Conservation (phyloP, 495 filamentous ascomycete species). For the Tuber magnatum region DNA sequence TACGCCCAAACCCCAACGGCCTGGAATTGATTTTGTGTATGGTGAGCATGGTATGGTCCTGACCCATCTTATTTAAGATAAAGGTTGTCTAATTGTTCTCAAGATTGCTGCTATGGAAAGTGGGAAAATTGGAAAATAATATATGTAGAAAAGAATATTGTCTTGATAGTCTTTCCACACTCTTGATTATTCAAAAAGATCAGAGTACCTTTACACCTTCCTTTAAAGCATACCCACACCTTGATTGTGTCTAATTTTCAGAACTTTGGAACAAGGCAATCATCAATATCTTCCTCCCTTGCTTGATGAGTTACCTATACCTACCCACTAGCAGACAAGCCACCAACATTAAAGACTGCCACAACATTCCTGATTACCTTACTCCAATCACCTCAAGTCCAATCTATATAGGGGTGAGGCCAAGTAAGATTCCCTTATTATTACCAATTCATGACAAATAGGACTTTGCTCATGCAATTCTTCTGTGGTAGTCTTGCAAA, state of each 20-base stretch:
- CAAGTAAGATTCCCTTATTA: background rate
- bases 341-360: background rate
- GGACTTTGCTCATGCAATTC: background rate
- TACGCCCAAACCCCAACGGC: background rate
- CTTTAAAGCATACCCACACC: background rate
- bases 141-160: constrained; percentile 5
- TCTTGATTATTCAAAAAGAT: constrained; percentile 14
- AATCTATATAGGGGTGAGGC: background rate
- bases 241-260: background rate
- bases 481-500: background rate
- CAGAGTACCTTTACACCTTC: background rate
- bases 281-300: background rate
- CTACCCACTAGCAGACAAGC: background rate
- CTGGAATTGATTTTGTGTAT: background rate
- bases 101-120: background rate
- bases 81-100: background rate
- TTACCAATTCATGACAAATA: background rate
- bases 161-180: constrained; percentile 4
- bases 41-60: background rate
- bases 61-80: background rate
- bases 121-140: background rate
- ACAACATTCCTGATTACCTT: background rate
- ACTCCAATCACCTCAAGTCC: background rate
- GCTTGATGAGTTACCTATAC: background rate
- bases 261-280: constrained; percentile 1